Conservation (phyloP, 179 eudicot genomes). For the Drosera spatulata region DNA sequence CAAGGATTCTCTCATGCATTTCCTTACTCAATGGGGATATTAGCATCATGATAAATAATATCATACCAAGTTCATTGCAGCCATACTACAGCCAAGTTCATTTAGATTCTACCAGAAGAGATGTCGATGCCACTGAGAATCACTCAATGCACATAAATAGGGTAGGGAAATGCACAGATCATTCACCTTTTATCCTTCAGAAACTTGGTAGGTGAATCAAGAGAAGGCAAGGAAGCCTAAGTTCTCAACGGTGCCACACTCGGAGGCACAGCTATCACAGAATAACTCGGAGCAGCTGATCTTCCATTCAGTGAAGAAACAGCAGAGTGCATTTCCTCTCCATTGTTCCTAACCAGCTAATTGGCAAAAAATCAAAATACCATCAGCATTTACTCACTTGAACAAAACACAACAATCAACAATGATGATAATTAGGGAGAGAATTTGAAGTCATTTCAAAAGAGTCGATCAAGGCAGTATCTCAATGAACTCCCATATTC, state of each 20-base stretch:
- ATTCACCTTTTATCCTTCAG: conserved; percentile 44
- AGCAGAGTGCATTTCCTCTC: conserved; percentile 34
- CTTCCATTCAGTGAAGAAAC: conserved; percentile 42
- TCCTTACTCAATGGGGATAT: no score
- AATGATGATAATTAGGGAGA: background rate
- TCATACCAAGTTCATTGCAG: no score
- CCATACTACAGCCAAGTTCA: no score
- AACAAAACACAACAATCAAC: background rate
- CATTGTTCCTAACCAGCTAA: conserved; percentile 34
- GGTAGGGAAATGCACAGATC: background rate
- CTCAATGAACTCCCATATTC: no score
- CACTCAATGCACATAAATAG: no score
- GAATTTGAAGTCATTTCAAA: no score
- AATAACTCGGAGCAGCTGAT: conserved; percentile 29
- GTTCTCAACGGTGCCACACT: conserved; percentile 38
- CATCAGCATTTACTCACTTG: conserved; percentile 4
- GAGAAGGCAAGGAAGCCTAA: conserved; percentile 50
- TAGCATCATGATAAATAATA: no score
- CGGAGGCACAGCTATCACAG: conserved; percentile 23
- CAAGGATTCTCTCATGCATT: no score
- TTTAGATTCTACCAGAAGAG: no score
- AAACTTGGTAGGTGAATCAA: conserved; percentile 56
- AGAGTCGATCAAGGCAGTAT: no score
- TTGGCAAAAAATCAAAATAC: conserved; percentile 2
- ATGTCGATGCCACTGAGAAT: no score